phyloP scores from a whole-genome alignment of 495 filamentous ascomycete species.

The Aspergillus sclerotiicarbonarius region DNA sequence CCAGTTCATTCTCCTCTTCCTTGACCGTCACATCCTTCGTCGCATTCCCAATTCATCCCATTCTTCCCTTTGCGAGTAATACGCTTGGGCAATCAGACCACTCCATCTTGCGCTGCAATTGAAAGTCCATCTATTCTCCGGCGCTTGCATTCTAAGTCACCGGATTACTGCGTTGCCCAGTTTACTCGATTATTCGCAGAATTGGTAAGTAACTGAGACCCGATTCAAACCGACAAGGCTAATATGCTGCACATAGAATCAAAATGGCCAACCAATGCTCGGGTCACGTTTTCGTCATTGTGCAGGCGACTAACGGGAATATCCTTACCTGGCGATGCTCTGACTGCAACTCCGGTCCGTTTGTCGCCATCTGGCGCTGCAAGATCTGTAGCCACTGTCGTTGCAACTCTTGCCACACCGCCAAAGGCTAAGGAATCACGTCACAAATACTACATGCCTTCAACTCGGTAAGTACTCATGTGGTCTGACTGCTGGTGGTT shows the following conservation, averaged over 20 bases:
- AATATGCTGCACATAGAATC: conserved; percentile 1
- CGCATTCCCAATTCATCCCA: conserved; percentile 10
- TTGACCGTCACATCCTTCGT: conserved; percentile 11
- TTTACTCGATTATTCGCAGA: neutral
- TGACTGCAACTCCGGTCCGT: conserved; percentile 51
- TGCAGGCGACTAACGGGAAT: conserved; percentile 48
- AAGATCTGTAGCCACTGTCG: conserved; percentile 49
- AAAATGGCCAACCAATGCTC: conserved; percentile 50
- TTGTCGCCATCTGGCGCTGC: conserved; percentile 49
- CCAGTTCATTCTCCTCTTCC: conserved; percentile 12
- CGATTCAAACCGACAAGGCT: neutral
- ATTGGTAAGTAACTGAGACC: neutral
- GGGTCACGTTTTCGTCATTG: conserved; percentile 45
- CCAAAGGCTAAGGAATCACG: conserved; percentile 36
- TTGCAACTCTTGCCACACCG: conserved; percentile 45
- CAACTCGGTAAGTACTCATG: conserved; percentile 11
- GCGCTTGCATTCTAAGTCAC: too few species aligned
- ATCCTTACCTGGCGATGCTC: conserved; percentile 50
- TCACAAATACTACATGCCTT: conserved; percentile 11
- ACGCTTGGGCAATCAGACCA: too few species aligned
- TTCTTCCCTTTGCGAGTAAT: neutral
- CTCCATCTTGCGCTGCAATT: too few species aligned
- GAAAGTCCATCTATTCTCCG: too few species aligned
- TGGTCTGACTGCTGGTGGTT: neutral
- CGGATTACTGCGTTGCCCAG: too few species aligned